A percentile compares a stretch with the other conserved stretches of the same genome.
phyloP scores from a whole-genome alignment of 2,329 filamentous ascomycete species.

The Pyrenophora graminea region DNA sequence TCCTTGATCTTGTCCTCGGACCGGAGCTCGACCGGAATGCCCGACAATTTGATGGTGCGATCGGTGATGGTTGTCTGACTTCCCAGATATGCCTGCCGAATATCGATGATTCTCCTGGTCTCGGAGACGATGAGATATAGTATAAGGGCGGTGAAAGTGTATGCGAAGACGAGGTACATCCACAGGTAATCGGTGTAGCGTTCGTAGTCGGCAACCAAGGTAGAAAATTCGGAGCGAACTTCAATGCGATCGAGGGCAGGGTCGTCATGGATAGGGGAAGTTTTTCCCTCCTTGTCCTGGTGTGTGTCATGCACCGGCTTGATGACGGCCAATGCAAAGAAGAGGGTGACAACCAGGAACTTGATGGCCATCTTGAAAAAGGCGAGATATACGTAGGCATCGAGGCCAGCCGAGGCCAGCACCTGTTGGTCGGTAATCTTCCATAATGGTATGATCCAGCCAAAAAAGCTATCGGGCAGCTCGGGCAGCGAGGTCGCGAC shows the following conservation, averaged over 20 bases:
- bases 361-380: slow-evolving; percentile 97
- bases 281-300: slow-evolving; percentile 33
- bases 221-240: slow-evolving; percentile 26
- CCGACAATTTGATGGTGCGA: slow-evolving; percentile 86
- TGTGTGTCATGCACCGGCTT: slow-evolving; percentile 82
- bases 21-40: slow-evolving; percentile 78
- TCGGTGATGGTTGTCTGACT: slow-evolving; percentile 95
- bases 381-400: slow-evolving; percentile 93
- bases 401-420: slow-evolving; percentile 84
- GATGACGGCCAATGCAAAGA: slow-evolving; percentile 80
- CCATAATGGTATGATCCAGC: slow-evolving; percentile 89
- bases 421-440: slow-evolving; percentile 87
- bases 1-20: slow-evolving; percentile 83
- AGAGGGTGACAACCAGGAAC: slow-evolving; percentile 76
- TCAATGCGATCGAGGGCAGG: slow-evolving; percentile 22
- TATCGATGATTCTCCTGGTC: slow-evolving; percentile 81
- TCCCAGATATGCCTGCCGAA: slow-evolving; percentile 88
- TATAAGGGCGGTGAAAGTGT: slow-evolving; percentile 82
- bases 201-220: slow-evolving; percentile 40
- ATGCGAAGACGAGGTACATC: slow-evolving; percentile 94
- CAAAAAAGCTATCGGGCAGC: slow-evolving; percentile 82
- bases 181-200: slow-evolving; percentile 70
- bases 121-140: slow-evolving; percentile 82
- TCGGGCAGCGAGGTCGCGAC: slow-evolving; percentile 71
- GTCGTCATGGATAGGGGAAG: slow-evolving; percentile 32